Percentiles rank a stretch among this genome's conserved stretches.
phyloP scores from a whole-genome alignment of 352 stramenopile species.

The Hyphochytrium catenoides region DNA sequence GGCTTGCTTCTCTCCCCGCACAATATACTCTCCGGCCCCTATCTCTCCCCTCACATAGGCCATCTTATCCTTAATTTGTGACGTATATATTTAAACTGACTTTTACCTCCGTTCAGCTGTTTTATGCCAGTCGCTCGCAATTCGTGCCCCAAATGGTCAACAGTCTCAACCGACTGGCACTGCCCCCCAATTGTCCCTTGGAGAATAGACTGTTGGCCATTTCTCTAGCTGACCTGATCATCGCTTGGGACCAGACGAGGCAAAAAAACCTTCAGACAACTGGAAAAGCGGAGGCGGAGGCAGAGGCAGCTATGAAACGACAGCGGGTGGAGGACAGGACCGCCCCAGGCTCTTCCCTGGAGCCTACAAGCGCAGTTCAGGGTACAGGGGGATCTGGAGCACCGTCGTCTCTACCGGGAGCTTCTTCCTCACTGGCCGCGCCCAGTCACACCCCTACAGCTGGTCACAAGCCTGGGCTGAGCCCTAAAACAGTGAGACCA shows the following conservation, averaged over 20 bases:
- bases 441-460: no score
- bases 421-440: no score
- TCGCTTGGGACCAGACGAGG: conserved; percentile 77
- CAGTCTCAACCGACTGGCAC: conserved; percentile 80
- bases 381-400: conserved; percentile 7
- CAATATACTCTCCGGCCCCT: no score
- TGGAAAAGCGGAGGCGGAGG: conserved; percentile 4
- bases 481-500: no score
- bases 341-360: not conserved
- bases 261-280: conserved; percentile 8
- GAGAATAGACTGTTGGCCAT: conserved; percentile 80
- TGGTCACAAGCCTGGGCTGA: no score
- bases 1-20: no score
- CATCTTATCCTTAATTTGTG: no score
- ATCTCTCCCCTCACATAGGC: no score
- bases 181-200: conserved; percentile 67
- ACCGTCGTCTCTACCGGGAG: not conserved
- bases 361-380: conserved; percentile 7
- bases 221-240: conserved; percentile 80
- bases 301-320: conserved; percentile 14
- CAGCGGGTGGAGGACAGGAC: conserved; percentile 19
- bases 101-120: no score
- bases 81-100: no score
- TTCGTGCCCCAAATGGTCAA: conserved; percentile 91
- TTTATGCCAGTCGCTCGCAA: conserved; percentile 66